Percentiles rank a stretch among this genome's conserved stretches.
Conservation (phyloP, 768 basidiomycete species). For the Gautieria morchelliformis region DNA sequence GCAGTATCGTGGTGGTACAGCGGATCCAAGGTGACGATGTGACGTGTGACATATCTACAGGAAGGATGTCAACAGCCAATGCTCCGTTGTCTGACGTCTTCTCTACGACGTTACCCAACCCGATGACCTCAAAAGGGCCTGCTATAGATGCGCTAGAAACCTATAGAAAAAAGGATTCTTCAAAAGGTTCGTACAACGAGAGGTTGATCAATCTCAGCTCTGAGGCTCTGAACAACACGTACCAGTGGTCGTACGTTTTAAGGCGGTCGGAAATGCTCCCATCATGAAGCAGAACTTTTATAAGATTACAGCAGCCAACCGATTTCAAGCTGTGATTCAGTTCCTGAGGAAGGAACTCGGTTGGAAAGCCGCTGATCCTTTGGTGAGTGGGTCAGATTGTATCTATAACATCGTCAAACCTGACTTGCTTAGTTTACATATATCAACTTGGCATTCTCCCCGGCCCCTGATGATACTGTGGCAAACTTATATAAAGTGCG, state of each 20-base stretch:
- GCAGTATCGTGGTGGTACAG: no score
- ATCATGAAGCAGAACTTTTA: constrained; percentile 99
- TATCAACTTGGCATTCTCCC: constrained; percentile 73
- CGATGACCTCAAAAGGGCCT: constrained; percentile 5
- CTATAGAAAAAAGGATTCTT: constrained; percentile 79
- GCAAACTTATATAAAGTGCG: constrained; percentile 65
- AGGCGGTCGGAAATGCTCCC: constrained; percentile 93
- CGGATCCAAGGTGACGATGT: not conserved
- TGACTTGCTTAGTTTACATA: constrained; percentile 25
- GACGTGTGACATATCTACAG: not conserved
- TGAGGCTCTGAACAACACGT: not conserved
- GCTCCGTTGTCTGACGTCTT: not conserved
- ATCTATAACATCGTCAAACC: not conserved
- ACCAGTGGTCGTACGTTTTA: constrained; percentile 94
- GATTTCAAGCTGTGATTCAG: constrained; percentile 91
- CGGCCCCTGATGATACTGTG: constrained; percentile 76
- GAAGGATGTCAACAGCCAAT: not conserved
- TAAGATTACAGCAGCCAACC: constrained; percentile 91
- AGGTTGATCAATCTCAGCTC: not conserved
- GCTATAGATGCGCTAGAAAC: constrained; percentile 67
- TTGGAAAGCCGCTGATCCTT: constrained; percentile 76
- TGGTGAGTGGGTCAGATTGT: constrained; percentile 42
- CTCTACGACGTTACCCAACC: not conserved
- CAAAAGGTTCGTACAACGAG: constrained; percentile 46
- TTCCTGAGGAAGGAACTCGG: constrained; percentile 84